phyloP scores from a whole-genome alignment of 108 stramenopile genomes.

The Pseudonitzschia multistriata region DNA sequence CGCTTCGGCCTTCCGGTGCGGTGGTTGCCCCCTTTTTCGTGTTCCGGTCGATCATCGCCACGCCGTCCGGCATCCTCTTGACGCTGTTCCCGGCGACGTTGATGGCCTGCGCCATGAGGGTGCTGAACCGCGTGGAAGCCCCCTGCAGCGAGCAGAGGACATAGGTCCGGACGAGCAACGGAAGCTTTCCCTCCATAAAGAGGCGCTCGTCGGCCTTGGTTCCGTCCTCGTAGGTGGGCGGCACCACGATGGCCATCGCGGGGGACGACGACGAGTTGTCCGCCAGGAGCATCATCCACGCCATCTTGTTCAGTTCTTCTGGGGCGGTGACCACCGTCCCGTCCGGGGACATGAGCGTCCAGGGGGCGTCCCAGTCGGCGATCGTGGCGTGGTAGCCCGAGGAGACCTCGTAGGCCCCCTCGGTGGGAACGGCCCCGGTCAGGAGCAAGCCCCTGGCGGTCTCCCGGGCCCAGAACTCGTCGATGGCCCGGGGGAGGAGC shows the following conservation, averaged over 20 bases:
- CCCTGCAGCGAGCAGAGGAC: background rate
- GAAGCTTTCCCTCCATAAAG: background rate
- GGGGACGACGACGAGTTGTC: background rate
- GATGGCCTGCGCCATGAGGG: background rate
- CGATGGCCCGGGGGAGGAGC: background rate
- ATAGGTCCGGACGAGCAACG: background rate
- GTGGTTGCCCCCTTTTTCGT: too few relatives aligned
- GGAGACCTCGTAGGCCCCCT: background rate
- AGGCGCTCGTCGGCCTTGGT: background rate
- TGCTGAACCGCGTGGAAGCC: background rate
- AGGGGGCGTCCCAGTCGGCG: constrained; percentile 28
- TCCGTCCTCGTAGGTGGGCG: background rate
- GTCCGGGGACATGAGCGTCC: constrained; percentile 30
- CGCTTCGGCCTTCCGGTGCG: too few relatives aligned
- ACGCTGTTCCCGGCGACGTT: background rate
- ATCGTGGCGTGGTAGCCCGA: constrained; percentile 18
- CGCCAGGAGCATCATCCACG: background rate
- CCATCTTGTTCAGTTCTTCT: background rate
- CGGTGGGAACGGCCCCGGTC: background rate
- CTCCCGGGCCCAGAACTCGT: background rate
- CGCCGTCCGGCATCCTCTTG: background rate
- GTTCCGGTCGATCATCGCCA: background rate
- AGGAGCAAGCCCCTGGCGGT: background rate
- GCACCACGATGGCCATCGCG: background rate
- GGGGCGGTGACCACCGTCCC: background rate